Base-by-base conservation (phyloP, 129 eudicot genomes). In the Apium graveolens region DNA sequence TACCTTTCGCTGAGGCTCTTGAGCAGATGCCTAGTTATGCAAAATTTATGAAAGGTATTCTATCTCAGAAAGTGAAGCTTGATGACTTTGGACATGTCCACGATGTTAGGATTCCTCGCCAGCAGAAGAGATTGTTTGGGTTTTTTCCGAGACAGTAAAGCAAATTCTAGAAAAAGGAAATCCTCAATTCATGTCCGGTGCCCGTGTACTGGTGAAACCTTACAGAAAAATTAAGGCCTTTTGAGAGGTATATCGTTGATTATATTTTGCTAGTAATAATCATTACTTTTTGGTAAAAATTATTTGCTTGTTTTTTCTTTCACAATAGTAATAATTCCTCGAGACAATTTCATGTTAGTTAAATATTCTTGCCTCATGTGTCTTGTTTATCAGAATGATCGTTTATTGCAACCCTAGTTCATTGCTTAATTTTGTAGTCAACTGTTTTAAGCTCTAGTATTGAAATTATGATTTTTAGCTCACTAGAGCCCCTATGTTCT, bases 21-120 rank as follows among this genome's bases (percentile, higher is more conserved):
- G n/a, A n/a, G n/a, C n/a, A n/a, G n/a, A n/a, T n/a, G n/a, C n/a
- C n/a, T n/a, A n/a, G n/a, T n/a, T n/a, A n/a, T n/a, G n/a, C n/a
- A n/a, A n/a, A n/a, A n/a, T n/a, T n/a, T n/a, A n/a, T n/a, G n/a
- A n/a, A n/a, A n/a, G n/a, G n/a, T n/a, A n/a, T n/a, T n/a, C n/a
- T n/a, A n/a, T n/a, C n/a, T n/a, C n/a, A n/a, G n/a, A n/a, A n/a
- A n/a, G n/a, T n/a, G n/a, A n/a, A n/a, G n/a, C n/a, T n/a, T n/a
- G n/a, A n/a, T n/a, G n/a, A n/a, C 27, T 91, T 80, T 70, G 93
- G 98, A 74, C 86, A 81, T 4, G 98, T 91, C 39, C 91, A 87
- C 79, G 98, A 94, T 81, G 98, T 94, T 45, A 89, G 98, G 82
- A 89, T 94, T 78, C 98, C 97, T 10, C 86, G 92, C 86, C 97